Base-by-base conservation (phyloP, 2,329 filamentous ascomycete genomes). In the Rhytidhysteron rufulum region DNA sequence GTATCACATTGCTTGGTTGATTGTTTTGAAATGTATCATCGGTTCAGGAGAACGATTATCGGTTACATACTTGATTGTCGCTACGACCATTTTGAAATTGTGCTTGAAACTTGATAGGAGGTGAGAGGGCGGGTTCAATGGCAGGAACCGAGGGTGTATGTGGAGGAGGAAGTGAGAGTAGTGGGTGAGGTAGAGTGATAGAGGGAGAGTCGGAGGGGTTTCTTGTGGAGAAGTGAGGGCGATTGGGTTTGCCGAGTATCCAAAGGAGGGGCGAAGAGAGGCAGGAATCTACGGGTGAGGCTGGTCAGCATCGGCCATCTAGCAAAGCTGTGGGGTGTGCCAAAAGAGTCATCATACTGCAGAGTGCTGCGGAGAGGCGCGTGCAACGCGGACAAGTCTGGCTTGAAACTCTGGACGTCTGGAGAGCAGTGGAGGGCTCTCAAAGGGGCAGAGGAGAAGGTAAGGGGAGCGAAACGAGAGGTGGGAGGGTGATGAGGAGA, bases 11-110 rank as follows among this genome's bases (percentile, higher is more conserved):
- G n/a, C n/a, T n/a, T n/a, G n/a, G n/a, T n/a, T n/a, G n/a, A n/a
- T n/a, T n/a, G n/a, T n/a, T n/a, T n/a, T n/a, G n/a, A n/a, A n/a
- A n/a, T n/a, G n/a, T n/a, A n/a, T n/a, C n/a, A n/a, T n/a, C n/a
- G n/a, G n/a, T n/a, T n/a, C n/a, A n/a, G n/a, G n/a, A n/a, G n/a
- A n/a, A n/a, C n/a, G n/a, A n/a, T n/a, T n/a, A n/a, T n/a, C n/a
- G n/a, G n/a, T n/a, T n/a, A 61, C 63, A 45, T 57, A 67, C 64
- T 67, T 67, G 54, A 67, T 67, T 45, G 64, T 67, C 42, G 63
- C 64, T 33, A 66, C 64, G 36, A 66, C 63, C 64, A 67, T 67
- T 49, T 41, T 58, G 54, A 40, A 25, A 34, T 29, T 25, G 29
- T 13, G 6, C 17, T 18, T 27, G 16, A 38, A n/a, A n/a, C n/a